Evolutionary conservation across 2,329 filamentous ascomycete genomes (phyloP).

Genomic region (Pezicula neosporulosa): DNA sequence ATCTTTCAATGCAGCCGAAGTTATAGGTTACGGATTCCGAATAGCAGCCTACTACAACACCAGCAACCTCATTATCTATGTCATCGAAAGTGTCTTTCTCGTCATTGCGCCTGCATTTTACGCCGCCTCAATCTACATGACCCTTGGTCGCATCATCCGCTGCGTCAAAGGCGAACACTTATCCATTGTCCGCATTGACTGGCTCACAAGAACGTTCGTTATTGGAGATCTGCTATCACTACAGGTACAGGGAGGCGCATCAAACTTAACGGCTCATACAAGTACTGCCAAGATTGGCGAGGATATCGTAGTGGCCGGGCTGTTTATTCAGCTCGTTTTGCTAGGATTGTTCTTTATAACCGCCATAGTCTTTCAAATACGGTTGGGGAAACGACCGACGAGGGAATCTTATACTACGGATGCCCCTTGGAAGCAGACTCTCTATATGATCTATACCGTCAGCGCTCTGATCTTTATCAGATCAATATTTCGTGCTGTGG

Average conservation of each 20-base stretch:
- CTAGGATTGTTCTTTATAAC: conserved; percentile 53
- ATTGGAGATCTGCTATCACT: conserved; percentile 50
- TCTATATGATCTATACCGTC: conserved; percentile 37
- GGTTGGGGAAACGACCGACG: conserved; percentile 13
- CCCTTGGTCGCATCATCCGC: conserved; percentile 21
- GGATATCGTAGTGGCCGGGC: conserved; percentile 51
- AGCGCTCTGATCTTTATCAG: conserved; percentile 40
- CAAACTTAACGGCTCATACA: conserved; percentile 29
- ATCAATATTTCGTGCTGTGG: conserved; percentile 40
- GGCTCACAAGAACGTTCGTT: conserved; percentile 54
- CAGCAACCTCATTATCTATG: conserved; percentile 22
- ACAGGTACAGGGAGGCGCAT: conserved; percentile 39
- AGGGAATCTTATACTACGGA: conserved; percentile 3
- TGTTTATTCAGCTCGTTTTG: conserved; percentile 53
- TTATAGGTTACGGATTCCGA: conserved; percentile 32
- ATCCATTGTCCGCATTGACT: conserved; percentile 34
- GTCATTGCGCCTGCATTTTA: conserved; percentile 37
- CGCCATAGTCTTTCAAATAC: conserved; percentile 27
- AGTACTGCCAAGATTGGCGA: conserved; percentile 36
- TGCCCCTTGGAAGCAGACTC: conserved; percentile 29
- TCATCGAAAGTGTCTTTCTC: conserved; percentile 32
- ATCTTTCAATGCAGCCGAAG: conserved; percentile 28
- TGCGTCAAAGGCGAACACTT: conserved; percentile 29
- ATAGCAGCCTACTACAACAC: conserved; percentile 16
- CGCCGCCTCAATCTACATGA: conserved; percentile 32